Evolutionary conservation across 352 stramenopile species (phyloP), one percentile per base, ranked within the genome.

Genomic region (Globisporangium barbulae): DNA sequence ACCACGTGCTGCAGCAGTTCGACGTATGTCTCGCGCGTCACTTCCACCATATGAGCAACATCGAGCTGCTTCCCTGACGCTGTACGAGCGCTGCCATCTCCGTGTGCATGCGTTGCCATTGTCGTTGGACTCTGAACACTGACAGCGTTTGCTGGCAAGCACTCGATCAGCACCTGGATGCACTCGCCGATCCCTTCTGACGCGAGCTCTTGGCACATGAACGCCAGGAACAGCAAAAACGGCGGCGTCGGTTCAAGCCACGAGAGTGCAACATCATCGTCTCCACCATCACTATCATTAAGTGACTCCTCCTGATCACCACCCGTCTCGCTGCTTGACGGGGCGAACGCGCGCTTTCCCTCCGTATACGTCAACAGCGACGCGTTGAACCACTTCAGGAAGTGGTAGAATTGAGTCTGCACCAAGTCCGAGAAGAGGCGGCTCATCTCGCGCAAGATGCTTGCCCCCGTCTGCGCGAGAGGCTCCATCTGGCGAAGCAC

Each of bases 331-430:
- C 30, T 45, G 4, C 17, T 55, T 13, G 33, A 25, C 17, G 31
- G 13, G 30, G 35, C 53, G 61, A 89, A 91, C 31, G 80, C 79
- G 2, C 83, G 79, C 63, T 88, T 88, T 1, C 79, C 74, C 45
- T 93, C 84, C 9, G 79, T 85, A 74, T 91, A 95, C 63, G 73
- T 76, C 15, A 91, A 59, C 50, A 88, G 63, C 0, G 78, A 71
- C 6, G 59, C 56, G 57, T 91, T 93, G 53, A 93, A 91, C 86
- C 86, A 95, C 61, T 88, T 87, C 2, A 95, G 60, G 52, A 92
- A 93, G 45, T 81, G 66, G 65, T 90, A 92, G 56, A 95, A 92
- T 68, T 91, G 81, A 5, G 68, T 77, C 76, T 89, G 83, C 19
- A 95, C 78, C 50, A 95, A 73, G 47, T 95, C 78, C 15, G 84